Evolutionary conservation across 768 basidiomycete genomes (phyloP).

Genomic region (Termitomyces sp.): DNA sequence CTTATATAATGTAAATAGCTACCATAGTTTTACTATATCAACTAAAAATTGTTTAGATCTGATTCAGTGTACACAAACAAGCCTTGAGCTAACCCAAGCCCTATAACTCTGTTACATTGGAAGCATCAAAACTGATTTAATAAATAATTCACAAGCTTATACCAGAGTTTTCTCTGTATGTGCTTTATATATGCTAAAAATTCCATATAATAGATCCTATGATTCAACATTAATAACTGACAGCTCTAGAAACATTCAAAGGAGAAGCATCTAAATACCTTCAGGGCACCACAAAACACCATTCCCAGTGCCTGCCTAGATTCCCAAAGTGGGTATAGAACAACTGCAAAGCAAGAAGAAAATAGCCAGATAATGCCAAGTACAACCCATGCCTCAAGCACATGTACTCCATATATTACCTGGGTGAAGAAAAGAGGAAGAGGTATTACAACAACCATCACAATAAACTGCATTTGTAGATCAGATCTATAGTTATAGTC

Average conservation of each 20-base stretch:
- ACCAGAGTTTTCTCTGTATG: slow-evolving; percentile 37
- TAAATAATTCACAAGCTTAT: slow-evolving; percentile 16
- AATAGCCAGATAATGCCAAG: slow-evolving; percentile 85
- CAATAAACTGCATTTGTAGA: slow-evolving; percentile 34
- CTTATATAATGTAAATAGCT: too few species aligned
- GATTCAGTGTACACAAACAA: too few species aligned
- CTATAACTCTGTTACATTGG: not conserved
- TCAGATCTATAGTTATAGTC: not conserved
- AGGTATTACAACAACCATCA: slow-evolving; percentile 73
- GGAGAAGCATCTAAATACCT: slow-evolving; percentile 31
- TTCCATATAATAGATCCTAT: slow-evolving; percentile 27
- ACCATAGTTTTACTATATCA: too few species aligned
- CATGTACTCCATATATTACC: slow-evolving; percentile 58
- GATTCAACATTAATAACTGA: not conserved
- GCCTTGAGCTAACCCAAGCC: too few species aligned
- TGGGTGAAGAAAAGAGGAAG: slow-evolving; percentile 82
- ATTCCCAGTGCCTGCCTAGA: slow-evolving; percentile 58
- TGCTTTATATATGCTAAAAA: slow-evolving; percentile 47
- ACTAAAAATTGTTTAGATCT: too few species aligned
- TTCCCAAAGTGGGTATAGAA: slow-evolving; percentile 85
- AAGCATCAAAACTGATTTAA: not conserved
- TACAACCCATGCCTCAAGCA: slow-evolving; percentile 75
- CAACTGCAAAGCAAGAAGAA: slow-evolving; percentile 65
- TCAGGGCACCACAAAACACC: slow-evolving; percentile 58
- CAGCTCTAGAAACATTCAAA: too few species aligned